phyloP scores from a whole-genome alignment of 768 basidiomycete species.

The Steccherinum ochraceum region DNA sequence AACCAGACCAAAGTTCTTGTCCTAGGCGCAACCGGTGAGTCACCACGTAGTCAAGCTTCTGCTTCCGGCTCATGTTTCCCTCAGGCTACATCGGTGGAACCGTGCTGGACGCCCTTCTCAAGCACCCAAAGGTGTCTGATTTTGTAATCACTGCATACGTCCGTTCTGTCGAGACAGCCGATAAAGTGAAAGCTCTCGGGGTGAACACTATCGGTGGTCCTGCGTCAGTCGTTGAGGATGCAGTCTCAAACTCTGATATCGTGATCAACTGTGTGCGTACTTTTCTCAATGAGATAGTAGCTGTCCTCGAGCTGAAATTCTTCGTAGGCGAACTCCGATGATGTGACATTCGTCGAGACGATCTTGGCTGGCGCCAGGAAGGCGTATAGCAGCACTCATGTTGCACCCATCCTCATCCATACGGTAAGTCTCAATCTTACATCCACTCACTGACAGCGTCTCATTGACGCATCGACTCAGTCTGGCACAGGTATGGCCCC shows the following conservation, averaged over 20 bases:
- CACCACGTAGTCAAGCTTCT: too few relatives aligned
- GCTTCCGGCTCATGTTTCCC: too few relatives aligned
- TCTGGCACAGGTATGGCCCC: constrained; percentile 20
- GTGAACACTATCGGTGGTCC: constrained; percentile 17
- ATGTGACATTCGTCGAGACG: constrained; percentile 36
- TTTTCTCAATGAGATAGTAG: too few relatives aligned
- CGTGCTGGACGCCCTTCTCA: constrained; percentile 41
- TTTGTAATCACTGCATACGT: constrained; percentile 43
- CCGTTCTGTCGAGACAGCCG: constrained; percentile 34
- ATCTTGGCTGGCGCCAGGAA: constrained; percentile 48
- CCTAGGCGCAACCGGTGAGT: too few relatives aligned
- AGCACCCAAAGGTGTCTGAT: constrained; percentile 34
- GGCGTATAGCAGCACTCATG: constrained; percentile 33
- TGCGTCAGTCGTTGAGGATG: constrained; percentile 27
- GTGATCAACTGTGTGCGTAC: too few relatives aligned
- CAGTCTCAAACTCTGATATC: too few relatives aligned
- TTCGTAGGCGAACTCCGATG: constrained; percentile 39
- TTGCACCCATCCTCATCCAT: constrained; percentile 46
- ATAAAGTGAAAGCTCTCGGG: constrained; percentile 14
- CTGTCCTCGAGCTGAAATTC: too few relatives aligned
- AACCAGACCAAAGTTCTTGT: too few relatives aligned
- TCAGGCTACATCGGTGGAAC: constrained; percentile 53
- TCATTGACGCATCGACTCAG: too few relatives aligned
- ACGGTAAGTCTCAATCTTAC: too few relatives aligned
- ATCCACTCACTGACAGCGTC: too few relatives aligned